These are phyloP conservation scores for Tylopilus subfusipes DNA, from an alignment of 768 basidiomycete genomes.

Conservation along the genomic window DNA sequence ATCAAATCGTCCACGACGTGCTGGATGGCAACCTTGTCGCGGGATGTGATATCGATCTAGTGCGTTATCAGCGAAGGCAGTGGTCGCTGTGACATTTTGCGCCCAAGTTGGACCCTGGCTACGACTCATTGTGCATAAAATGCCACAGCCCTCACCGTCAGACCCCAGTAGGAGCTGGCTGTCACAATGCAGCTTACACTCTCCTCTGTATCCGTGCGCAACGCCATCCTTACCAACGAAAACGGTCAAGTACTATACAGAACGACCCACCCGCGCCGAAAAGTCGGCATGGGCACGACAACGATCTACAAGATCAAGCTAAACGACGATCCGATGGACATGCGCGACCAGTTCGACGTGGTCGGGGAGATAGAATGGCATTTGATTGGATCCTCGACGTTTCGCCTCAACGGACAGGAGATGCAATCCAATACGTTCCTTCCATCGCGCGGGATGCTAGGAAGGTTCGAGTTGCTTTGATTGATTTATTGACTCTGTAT, in stretches of 20 bases:
- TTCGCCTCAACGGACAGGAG: constrained; percentile 28
- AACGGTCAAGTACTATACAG: constrained; percentile 30
- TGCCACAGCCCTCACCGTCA: background rate
- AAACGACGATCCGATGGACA: constrained; percentile 19
- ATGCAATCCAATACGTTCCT: constrained; percentile 27
- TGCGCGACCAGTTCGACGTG: constrained; percentile 28
- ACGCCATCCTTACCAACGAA: constrained; percentile 24
- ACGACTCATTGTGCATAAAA: background rate
- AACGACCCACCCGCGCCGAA: constrained; percentile 19
- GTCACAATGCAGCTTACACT: constrained; percentile 22
- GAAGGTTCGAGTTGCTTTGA: constrained; percentile 17
- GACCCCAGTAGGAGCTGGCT: background rate
- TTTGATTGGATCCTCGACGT: constrained; percentile 25
- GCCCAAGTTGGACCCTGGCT: no score
- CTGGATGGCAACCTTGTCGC: no score
- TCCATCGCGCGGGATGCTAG: constrained; percentile 17
- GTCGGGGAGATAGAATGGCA: constrained; percentile 38
- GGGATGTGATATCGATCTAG: no score
- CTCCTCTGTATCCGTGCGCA: constrained; percentile 21
- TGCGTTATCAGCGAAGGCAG: no score
- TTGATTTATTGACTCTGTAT: background rate
- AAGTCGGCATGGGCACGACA: constrained; percentile 14
- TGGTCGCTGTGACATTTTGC: no score
- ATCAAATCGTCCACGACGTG: no score
- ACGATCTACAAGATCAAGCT: constrained; percentile 26